phyloP scores from a whole-genome alignment of 345 rosid genomes.

The Pistacia integerrima region DNA sequence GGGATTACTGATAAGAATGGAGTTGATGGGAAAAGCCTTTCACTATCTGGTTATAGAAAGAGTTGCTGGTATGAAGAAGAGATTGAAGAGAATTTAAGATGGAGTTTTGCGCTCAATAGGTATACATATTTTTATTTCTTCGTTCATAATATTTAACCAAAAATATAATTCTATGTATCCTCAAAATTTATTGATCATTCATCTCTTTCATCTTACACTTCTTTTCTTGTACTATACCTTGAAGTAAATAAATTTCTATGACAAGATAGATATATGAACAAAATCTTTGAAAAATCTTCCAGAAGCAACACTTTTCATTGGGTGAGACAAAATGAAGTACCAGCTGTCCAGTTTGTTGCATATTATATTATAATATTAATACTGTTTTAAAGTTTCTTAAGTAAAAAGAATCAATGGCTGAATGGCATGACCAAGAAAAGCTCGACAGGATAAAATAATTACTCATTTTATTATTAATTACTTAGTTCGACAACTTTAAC shows the following conservation, averaged over 20 bases:
- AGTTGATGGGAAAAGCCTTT: constrained; percentile 33
- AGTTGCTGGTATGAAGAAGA: constrained; percentile 80
- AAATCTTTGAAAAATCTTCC: constrained; percentile 15
- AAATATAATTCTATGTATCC: neutral
- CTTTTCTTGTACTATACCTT: neutral
- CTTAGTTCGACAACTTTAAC: constrained; percentile 2
- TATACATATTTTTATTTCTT: constrained; percentile 9
- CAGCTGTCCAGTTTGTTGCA: neutral
- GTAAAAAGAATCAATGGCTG: neutral
- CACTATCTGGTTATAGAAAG: constrained; percentile 54
- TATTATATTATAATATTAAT: neutral
- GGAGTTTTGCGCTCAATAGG: constrained; percentile 75
- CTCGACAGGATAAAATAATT: constrained; percentile 12
- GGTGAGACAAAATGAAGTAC: neutral
- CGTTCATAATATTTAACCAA: neutral
- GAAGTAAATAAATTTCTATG: neutral
- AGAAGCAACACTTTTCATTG: constrained; percentile 8
- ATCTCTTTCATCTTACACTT: too few relatives aligned
- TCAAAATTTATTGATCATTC: neutral
- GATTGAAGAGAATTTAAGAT: constrained; percentile 59
- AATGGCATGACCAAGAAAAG: constrained; percentile 28
- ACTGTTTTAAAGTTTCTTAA: neutral
- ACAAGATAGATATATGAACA: constrained; percentile 1
- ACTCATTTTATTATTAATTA: neutral
- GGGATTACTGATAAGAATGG: constrained; percentile 39